A percentile compares a stretch with the other conserved stretches of the same genome.
These are phyloP conservation scores for Zarea fungicola DNA, from an alignment of 2,329 filamentous ascomycete species.

Conservation along the genomic window DNA sequence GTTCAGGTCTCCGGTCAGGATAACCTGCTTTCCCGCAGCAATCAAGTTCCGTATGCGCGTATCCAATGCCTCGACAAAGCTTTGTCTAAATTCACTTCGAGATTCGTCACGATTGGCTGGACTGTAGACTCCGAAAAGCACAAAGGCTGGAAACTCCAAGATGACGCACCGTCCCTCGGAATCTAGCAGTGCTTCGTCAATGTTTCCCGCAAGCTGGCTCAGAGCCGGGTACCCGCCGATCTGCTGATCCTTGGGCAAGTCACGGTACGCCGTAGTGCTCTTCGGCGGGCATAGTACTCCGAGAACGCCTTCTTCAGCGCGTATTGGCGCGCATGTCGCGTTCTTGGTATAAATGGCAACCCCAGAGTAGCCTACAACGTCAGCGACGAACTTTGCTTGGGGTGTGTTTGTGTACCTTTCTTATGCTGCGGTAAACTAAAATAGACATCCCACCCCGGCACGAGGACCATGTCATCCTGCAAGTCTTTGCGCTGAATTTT, in stretches of 20 bases:
- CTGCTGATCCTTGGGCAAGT: slow-evolving; percentile 65
- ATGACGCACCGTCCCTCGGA: slow-evolving; percentile 88
- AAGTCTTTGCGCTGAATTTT: slow-evolving; percentile 95
- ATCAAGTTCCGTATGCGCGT: slow-evolving; percentile 78
- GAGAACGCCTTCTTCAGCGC: slow-evolving; percentile 89
- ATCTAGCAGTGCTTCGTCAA: slow-evolving; percentile 72
- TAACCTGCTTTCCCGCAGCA: slow-evolving; percentile 73
- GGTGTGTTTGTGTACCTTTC: slow-evolving; percentile 58
- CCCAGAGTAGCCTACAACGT: slow-evolving; percentile 74
- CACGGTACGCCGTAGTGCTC: slow-evolving; percentile 64
- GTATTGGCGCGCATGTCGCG: slow-evolving; percentile 75
- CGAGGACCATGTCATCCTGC: slow-evolving; percentile 89
- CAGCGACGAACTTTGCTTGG: not conserved
- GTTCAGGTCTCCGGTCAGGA: slow-evolving; percentile 86
- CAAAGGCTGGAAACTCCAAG: slow-evolving; percentile 90
- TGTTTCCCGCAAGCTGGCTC: slow-evolving; percentile 56
- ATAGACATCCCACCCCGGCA: slow-evolving; percentile 93
- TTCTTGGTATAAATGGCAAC: slow-evolving; percentile 95
- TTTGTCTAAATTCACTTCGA: slow-evolving; percentile 74
- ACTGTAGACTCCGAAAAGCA: slow-evolving; percentile 87
- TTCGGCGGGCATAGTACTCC: slow-evolving; percentile 72
- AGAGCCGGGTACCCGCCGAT: slow-evolving; percentile 84
- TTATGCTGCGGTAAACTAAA: slow-evolving; percentile 92
- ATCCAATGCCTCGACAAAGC: slow-evolving; percentile 76
- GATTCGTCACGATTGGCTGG: slow-evolving; percentile 84